A percentile compares a stretch with the other conserved stretches of the same genome.
Evolutionary conservation across 2,329 filamentous ascomycete species (phyloP).

Genomic region (Alternaria sp.): DNA sequence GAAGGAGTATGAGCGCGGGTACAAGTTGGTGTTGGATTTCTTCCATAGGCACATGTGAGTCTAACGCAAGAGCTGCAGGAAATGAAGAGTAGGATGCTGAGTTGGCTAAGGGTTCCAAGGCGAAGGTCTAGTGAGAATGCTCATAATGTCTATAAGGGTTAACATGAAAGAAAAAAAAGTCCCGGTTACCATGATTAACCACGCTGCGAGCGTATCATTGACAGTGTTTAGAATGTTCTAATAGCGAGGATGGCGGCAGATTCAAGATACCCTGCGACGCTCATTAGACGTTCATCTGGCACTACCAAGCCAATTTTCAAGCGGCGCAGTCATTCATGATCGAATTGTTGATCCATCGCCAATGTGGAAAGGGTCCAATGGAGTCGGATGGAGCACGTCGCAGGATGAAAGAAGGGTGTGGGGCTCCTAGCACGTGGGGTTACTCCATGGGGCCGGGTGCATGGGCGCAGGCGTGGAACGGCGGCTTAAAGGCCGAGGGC

Average conservation of each 20-base stretch:
- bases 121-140: conserved; percentile 25
- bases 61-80: background rate
- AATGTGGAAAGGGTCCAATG: conserved; percentile 7
- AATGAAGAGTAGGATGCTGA: conserved; percentile 22
- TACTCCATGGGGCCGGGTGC: conserved; percentile 19
- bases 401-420: conserved; percentile 27
- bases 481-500: conserved; percentile 29
- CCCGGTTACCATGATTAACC: background rate
- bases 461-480: background rate
- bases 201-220: background rate
- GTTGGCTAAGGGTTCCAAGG: conserved; percentile 26
- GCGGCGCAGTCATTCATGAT: background rate
- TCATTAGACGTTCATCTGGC: no score
- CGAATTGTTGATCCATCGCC: background rate
- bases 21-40: conserved; percentile 59
- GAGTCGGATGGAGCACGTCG: conserved; percentile 1
- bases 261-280: no score
- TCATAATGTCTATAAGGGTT: background rate
- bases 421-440: conserved; percentile 25
- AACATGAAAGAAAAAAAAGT: background rate
- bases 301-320: background rate
- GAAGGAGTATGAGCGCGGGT: conserved; percentile 61
- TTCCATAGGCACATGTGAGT: conserved; percentile 64
- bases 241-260: background rate
- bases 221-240: background rate